Percentiles rank a stretch among this genome's conserved stretches.
Evolutionary conservation across 2,329 filamentous ascomycete genomes (phyloP).

Genomic region (Ceratocystis alfenasii): DNA sequence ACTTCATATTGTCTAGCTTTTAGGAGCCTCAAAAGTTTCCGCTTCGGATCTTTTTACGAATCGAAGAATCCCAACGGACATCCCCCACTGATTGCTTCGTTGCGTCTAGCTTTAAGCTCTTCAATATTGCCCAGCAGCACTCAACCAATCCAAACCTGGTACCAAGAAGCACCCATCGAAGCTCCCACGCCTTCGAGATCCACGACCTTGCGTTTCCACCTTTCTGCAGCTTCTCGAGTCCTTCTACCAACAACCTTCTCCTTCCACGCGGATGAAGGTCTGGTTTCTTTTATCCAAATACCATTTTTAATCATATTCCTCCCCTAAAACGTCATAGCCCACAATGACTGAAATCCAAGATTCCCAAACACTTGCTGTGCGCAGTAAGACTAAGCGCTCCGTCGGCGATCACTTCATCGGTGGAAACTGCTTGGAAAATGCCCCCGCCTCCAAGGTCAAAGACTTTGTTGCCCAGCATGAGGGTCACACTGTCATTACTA

Average conservation of each 20-base stretch:
- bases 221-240: constrained; percentile 12
- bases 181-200: constrained; percentile 20
- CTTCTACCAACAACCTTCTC: constrained; percentile 12
- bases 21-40: constrained; percentile 2
- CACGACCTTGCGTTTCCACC: constrained; percentile 7
- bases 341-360: constrained; percentile 40
- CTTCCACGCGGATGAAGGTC: constrained; percentile 15
- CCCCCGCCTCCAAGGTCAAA: constrained; percentile 76
- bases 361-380: constrained; percentile 38
- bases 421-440: constrained; percentile 74
- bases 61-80: constrained; percentile 20
- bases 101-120: constrained; percentile 15
- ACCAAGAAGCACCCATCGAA: constrained; percentile 14
- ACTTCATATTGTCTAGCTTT: constrained; percentile 12
- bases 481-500: constrained; percentile 96
- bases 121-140: background rate
- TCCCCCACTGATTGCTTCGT: constrained; percentile 21
- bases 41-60: background rate
- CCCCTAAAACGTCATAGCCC: constrained; percentile 22
- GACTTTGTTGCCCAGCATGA: constrained; percentile 85
- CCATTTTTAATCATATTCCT: constrained; percentile 17
- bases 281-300: constrained; percentile 1
- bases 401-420: constrained; percentile 92
- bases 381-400: constrained; percentile 49
- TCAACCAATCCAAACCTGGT: constrained; percentile 16